Conservation (phyloP, 139 green algal genomes). For the Chlorella sp. region DNA sequence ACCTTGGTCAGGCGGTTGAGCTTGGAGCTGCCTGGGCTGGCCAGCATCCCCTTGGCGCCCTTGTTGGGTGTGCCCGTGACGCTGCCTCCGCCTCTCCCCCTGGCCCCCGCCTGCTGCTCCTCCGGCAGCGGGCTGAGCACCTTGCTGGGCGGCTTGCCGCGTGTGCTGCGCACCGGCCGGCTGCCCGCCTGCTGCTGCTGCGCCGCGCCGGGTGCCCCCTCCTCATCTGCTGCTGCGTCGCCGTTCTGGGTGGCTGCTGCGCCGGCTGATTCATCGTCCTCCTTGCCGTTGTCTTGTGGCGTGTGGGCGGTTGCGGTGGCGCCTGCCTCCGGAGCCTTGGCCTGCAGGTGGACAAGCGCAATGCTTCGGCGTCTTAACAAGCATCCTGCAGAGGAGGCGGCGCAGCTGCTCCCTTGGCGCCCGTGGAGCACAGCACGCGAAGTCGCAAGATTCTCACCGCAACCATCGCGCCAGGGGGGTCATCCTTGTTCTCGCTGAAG, state of each 20-base stretch:
- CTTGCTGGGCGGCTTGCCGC: not conserved
- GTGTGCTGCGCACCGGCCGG: not conserved
- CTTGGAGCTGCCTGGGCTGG: not conserved
- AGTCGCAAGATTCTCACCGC: too few species aligned
- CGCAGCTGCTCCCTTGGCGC: slow-evolving; percentile 20
- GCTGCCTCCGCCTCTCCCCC: not conserved
- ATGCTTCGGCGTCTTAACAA: not conserved
- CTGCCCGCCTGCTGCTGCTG: slow-evolving; percentile 1
- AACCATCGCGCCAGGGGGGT: too few species aligned
- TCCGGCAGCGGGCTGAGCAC: not conserved
- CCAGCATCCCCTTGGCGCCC: not conserved
- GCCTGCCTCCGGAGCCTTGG: not conserved
- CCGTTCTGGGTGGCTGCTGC: slow-evolving; percentile 1
- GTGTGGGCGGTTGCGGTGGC: not conserved
- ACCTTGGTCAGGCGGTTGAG: not conserved
- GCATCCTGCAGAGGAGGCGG: not conserved
- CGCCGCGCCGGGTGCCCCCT: not conserved
- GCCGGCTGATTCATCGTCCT: too few species aligned
- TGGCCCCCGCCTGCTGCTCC: too few species aligned
- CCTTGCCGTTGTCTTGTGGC: not conserved
- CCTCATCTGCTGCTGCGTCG: not conserved
- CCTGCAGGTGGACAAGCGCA: not conserved
- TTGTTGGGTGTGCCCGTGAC: not conserved
- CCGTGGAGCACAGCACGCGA: too few species aligned
- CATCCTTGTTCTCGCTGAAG: too few species aligned